phyloP scores from a whole-genome alignment of 2,329 filamentous ascomycete species.

The Niveomyces coronatus region DNA sequence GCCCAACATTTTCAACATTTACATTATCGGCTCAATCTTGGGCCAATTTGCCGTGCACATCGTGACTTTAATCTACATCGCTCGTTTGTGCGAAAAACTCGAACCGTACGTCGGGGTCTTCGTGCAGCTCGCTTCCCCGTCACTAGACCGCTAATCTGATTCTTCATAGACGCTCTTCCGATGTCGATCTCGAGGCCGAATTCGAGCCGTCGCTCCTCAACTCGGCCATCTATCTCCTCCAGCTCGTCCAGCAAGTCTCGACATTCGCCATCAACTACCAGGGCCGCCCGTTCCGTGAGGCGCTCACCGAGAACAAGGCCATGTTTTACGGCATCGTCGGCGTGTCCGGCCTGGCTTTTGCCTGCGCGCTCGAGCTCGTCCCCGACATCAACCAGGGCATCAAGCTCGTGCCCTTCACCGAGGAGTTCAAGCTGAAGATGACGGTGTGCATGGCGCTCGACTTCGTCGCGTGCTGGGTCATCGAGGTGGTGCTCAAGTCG shows the following conservation, averaged over 20 bases:
- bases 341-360: slow-evolving; percentile 83
- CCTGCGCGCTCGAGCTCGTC: slow-evolving; percentile 88
- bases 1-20: slow-evolving; percentile 97
- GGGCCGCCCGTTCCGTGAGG: slow-evolving; percentile 93
- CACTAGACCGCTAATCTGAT: slow-evolving; percentile 16
- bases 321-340: slow-evolving; percentile 97
- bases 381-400: slow-evolving; percentile 92
- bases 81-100: slow-evolving; percentile 73
- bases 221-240: slow-evolving; percentile 90
- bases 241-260: slow-evolving; percentile 97
- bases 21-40: slow-evolving; percentile 95
- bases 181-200: slow-evolving; percentile 87
- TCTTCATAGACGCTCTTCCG: slow-evolving; percentile 34
- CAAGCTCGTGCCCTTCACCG: slow-evolving; percentile 80
- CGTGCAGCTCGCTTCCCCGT: not conserved
- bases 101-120: slow-evolving; percentile 58
- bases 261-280: slow-evolving; percentile 99
- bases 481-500: slow-evolving; percentile 77
- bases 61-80: slow-evolving; percentile 85
- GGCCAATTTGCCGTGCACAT: slow-evolving; percentile 97
- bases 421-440: slow-evolving; percentile 82
- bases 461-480: slow-evolving; percentile 74
- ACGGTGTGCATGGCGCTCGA: slow-evolving; percentile 79
- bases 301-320: slow-evolving; percentile 86
- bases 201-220: slow-evolving; percentile 91